Conservation (phyloP, 306 rosid species). For the Pyrus pyrifolia region DNA sequence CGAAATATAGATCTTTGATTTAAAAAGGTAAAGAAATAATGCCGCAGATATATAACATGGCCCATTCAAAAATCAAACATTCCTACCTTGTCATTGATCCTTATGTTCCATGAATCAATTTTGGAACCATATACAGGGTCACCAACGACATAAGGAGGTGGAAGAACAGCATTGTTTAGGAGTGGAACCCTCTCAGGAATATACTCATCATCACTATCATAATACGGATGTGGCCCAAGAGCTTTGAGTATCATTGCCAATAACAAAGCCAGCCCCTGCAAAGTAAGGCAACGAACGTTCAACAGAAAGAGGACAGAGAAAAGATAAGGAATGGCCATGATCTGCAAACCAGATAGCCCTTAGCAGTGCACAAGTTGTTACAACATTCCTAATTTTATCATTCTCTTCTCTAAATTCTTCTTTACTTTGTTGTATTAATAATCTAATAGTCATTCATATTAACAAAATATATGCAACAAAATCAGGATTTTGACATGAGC, state of each 20-base stretch:
- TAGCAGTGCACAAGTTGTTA: background rate
- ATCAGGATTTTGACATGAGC: too few relatives aligned
- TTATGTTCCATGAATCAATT: constrained; percentile 34
- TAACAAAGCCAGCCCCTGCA: constrained; percentile 60
- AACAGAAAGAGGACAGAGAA: background rate
- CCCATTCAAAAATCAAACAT: background rate
- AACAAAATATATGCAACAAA: too few relatives aligned
- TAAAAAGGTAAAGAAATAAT: background rate
- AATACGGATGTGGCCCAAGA: constrained; percentile 58
- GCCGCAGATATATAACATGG: background rate
- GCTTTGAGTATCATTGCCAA: constrained; percentile 78
- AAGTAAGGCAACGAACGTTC: background rate
- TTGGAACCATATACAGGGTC: constrained; percentile 50
- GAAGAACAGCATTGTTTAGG: constrained; percentile 44
- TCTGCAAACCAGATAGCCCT: background rate
- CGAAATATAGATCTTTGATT: background rate
- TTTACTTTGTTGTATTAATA: too few relatives aligned
- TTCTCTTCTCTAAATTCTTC: too few relatives aligned
- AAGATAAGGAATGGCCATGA: background rate
- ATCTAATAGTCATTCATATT: too few relatives aligned
- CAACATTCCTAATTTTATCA: too few relatives aligned
- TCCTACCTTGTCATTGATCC: constrained; percentile 49
- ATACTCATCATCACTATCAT: constrained; percentile 78
- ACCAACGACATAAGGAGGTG: constrained; percentile 48
- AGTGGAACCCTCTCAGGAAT: constrained; percentile 57